These are phyloP conservation scores for Dissophora ornata DNA, from an alignment of 192 early-diverging fungal genomes.

Conservation along the genomic window DNA sequence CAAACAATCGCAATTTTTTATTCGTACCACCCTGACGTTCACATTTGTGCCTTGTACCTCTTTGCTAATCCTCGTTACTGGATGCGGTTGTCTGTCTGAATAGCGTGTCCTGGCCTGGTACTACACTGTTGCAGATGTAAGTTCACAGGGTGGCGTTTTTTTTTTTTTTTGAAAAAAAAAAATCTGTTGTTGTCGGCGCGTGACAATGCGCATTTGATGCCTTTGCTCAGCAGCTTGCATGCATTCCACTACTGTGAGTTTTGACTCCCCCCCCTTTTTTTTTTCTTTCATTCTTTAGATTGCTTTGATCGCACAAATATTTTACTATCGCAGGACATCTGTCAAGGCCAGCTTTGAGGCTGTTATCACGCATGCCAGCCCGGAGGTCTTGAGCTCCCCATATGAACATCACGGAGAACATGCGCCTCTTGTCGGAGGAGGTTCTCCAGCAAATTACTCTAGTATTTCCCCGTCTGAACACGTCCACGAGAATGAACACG, in stretches of 20 bases:
- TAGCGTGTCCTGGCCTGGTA: conserved; percentile 74
- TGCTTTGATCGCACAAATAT: conserved; percentile 71
- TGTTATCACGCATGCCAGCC: conserved; percentile 38
- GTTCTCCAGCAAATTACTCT: conserved; percentile 21
- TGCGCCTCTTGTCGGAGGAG: conserved; percentile 8
- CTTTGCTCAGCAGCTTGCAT: conserved; percentile 48
- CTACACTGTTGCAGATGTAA: conserved; percentile 78
- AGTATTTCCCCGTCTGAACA: conserved; percentile 30
- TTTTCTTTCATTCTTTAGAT: conserved; percentile 12
- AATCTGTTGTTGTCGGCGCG: too few species aligned
- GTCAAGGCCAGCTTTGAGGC: conserved; percentile 49
- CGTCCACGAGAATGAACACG: conserved; percentile 39
- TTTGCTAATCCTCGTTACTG: conserved; percentile 15
- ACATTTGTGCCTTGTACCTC: too few species aligned
- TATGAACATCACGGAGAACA: conserved; percentile 15
- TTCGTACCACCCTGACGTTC: background rate
- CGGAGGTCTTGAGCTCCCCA: conserved; percentile 11
- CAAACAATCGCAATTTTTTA: too few species aligned
- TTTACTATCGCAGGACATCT: conserved; percentile 66
- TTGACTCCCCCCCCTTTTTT: background rate
- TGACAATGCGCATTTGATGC: background rate
- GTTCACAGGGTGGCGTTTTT: conserved; percentile 6
- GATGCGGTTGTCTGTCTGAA: too few species aligned
- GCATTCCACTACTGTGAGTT: too few species aligned
- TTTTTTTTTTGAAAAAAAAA: too few species aligned